Conservation (phyloP, 495 filamentous ascomycete genomes). For the Hyaloscypha bicolor region DNA sequence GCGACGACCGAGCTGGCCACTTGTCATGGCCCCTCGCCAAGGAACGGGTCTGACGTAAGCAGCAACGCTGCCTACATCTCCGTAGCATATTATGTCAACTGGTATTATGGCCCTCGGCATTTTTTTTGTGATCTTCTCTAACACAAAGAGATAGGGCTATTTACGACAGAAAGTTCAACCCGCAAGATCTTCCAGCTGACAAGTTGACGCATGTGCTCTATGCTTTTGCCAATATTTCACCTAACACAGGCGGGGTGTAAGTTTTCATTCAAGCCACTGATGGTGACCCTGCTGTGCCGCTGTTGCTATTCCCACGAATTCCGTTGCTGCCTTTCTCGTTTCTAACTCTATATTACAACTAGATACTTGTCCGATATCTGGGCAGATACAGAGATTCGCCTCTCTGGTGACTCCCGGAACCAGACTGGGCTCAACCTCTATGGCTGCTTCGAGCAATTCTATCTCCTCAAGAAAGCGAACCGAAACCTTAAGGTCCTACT, state of each 20-base stretch:
- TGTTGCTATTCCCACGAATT: no score
- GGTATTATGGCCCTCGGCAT: no score
- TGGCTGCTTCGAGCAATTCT: constrained; percentile 87
- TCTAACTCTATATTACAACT: background rate
- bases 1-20: no score
- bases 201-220: constrained; percentile 86
- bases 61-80: constrained; percentile 62
- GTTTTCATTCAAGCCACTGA: constrained; percentile 57
- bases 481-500: constrained; percentile 84
- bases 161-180: constrained; percentile 77
- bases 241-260: constrained; percentile 78
- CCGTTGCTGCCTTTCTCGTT: no score
- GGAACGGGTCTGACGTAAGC: no score
- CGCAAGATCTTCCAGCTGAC: constrained; percentile 74
- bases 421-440: constrained; percentile 71
- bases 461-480: constrained; percentile 80
- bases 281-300: no score
- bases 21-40: no score
- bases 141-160: constrained; percentile 67
- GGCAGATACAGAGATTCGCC: constrained; percentile 76
- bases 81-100: constrained; percentile 84
- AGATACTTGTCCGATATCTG: constrained; percentile 54
- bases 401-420: constrained; percentile 63
- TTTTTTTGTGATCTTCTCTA: no score
- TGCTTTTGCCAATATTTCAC: constrained; percentile 85